These are phyloP conservation scores for Melampsora larici-populina DNA, from an alignment of 1,284 basidiomycete genomes.

Conservation along the genomic window DNA sequence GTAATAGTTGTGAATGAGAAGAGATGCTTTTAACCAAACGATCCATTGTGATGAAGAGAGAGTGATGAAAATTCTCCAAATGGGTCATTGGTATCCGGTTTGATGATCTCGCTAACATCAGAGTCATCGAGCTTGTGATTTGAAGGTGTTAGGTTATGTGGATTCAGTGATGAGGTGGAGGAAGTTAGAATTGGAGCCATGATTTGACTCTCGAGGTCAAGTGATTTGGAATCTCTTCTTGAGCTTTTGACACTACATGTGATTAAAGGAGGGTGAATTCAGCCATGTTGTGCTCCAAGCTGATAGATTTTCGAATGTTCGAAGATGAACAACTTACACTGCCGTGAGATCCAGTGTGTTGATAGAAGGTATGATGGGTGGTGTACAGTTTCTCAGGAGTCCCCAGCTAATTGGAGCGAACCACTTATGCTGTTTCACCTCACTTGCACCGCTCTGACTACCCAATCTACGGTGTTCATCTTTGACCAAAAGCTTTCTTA, in stretches of 20 bases:
- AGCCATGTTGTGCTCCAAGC: constrained; percentile 56
- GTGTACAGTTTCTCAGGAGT: constrained; percentile 81
- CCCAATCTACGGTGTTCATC: constrained; percentile 84
- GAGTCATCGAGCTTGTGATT: neutral
- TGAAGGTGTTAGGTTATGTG: neutral
- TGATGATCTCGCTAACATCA: too few species aligned
- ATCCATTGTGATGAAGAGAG: constrained; percentile 28
- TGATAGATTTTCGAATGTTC: constrained; percentile 7
- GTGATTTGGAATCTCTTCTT: constrained; percentile 41
- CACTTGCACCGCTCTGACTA: constrained; percentile 87
- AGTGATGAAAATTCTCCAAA: constrained; percentile 31
- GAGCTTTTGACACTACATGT: constrained; percentile 6
- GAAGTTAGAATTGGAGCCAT: neutral
- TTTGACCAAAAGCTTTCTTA: constrained; percentile 87
- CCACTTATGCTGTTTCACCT: constrained; percentile 99
- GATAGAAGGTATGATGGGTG: constrained; percentile 64
- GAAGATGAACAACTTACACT: constrained; percentile 46
- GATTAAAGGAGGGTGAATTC: constrained; percentile 9
- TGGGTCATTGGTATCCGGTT: constrained; percentile 5
- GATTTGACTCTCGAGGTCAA: constrained; percentile 43
- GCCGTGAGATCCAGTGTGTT: constrained; percentile 51
- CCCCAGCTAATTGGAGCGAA: constrained; percentile 96
- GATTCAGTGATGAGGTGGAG: neutral
- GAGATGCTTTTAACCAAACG: neutral
- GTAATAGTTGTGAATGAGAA: neutral